Percentiles rank a stretch among this genome's conserved stretches.
These are phyloP conservation scores for Ceratobasidium sp. DNA, from an alignment of 1,284 basidiomycete genomes.

Conservation along the genomic window DNA sequence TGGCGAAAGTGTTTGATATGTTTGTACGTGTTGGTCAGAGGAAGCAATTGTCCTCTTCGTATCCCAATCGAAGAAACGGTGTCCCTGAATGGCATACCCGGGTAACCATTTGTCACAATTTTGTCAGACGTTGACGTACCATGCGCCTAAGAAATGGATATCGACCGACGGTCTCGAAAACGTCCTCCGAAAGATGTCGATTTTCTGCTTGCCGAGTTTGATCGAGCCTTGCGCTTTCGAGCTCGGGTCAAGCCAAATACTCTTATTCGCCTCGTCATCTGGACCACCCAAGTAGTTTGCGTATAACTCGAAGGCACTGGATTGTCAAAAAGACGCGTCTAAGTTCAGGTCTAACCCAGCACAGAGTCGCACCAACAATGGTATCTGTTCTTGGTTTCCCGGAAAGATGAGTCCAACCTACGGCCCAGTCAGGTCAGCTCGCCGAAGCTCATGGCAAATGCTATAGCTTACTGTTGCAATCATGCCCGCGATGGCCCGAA, in stretches of 20 bases:
- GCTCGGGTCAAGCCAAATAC: neutral
- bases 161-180: constrained; percentile 52
- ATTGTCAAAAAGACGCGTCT: neutral
- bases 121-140: constrained; percentile 47
- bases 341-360: neutral
- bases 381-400: constrained; percentile 53
- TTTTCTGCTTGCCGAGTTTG: neutral
- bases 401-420: constrained; percentile 52
- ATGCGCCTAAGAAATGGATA: constrained; percentile 55
- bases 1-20: constrained; percentile 55
- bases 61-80: constrained; percentile 56
- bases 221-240: constrained; percentile 1
- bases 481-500: constrained; percentile 56
- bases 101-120: neutral
- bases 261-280: neutral
- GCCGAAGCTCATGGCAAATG: no score
- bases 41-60: constrained; percentile 48
- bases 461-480: constrained; percentile 51
- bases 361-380: constrained; percentile 48
- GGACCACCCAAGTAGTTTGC: neutral
- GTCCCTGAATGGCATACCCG: constrained; percentile 52
- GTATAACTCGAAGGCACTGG: neutral
- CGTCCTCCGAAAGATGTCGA: constrained; percentile 52
- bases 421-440: no score
- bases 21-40: constrained; percentile 46